Conservation (phyloP, 768 basidiomycete species). For the Leccinum sublutescens region DNA sequence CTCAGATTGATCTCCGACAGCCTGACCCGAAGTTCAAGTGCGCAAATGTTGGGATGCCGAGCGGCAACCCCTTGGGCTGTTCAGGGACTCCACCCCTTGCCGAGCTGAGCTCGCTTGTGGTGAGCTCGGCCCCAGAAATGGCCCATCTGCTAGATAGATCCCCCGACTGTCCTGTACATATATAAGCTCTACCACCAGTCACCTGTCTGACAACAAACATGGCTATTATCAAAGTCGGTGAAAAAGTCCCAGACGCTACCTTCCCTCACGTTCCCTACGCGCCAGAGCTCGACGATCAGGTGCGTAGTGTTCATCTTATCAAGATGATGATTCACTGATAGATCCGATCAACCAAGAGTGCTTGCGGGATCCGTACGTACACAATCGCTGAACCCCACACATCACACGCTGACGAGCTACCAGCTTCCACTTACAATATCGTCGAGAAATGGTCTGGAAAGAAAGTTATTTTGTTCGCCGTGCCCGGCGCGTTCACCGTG, state of each 20-base stretch:
- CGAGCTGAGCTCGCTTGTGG: too few species aligned
- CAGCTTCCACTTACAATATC: slow-evolving; percentile 53
- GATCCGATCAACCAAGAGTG: slow-evolving; percentile 38
- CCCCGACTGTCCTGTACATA: not conserved
- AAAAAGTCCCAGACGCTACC: slow-evolving; percentile 44
- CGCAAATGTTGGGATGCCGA: too few species aligned
- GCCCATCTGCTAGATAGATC: not conserved
- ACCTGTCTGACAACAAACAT: slow-evolving; percentile 2
- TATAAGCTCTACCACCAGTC: not conserved
- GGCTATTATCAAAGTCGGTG: slow-evolving; percentile 51
- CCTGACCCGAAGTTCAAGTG: too few species aligned
- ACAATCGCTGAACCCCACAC: not conserved
- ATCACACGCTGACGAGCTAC: not conserved
- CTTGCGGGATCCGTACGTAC: slow-evolving; percentile 63
- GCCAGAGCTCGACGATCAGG: slow-evolving; percentile 59
- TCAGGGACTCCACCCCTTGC: too few species aligned
- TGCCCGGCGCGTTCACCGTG: slow-evolving; percentile 82
- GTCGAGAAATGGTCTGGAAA: slow-evolving; percentile 73
- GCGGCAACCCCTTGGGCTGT: too few species aligned
- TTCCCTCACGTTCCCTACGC: slow-evolving; percentile 60
- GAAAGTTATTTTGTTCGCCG: slow-evolving; percentile 75
- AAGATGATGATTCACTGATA: slow-evolving; percentile 1
- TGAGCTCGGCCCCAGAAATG: too few species aligned
- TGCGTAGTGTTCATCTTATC: slow-evolving; percentile 32
- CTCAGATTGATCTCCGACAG: too few species aligned